phyloP scores from a whole-genome alignment of 805 yeast genomes.

The Yarrowia keelungensis region DNA sequence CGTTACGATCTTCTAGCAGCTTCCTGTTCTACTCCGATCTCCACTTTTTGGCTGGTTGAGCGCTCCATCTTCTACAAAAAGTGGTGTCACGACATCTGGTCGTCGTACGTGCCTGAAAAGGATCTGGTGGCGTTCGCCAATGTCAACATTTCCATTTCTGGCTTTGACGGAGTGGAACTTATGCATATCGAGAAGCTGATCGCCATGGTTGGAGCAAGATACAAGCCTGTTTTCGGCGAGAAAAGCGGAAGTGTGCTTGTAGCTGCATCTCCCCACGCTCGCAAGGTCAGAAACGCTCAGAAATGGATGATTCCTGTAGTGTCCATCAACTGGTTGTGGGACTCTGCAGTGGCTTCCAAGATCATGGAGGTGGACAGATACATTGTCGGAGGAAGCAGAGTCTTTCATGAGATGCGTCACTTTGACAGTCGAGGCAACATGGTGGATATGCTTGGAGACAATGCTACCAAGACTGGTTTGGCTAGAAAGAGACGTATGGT shows the following conservation, averaged over 20 bases:
- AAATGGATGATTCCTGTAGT: slow-evolving; percentile 53
- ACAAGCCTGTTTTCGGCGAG: slow-evolving; percentile 57
- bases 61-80: slow-evolving; percentile 66
- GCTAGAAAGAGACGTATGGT: slow-evolving; percentile 13
- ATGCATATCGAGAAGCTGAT: slow-evolving; percentile 73
- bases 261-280: slow-evolving; percentile 42
- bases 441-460: not conserved
- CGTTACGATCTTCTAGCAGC: slow-evolving; percentile 39
- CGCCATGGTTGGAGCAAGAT: slow-evolving; percentile 59
- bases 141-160: slow-evolving; percentile 62
- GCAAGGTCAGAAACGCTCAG: slow-evolving; percentile 49
- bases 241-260: slow-evolving; percentile 63
- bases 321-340: slow-evolving; percentile 51
- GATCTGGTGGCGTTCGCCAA: slow-evolving; percentile 46
- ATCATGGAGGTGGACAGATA: slow-evolving; percentile 40
- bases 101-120: slow-evolving; percentile 51
- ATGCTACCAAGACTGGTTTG: not conserved
- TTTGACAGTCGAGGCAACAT: slow-evolving; percentile 33
- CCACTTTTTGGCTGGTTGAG: slow-evolving; percentile 85
- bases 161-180: slow-evolving; percentile 78
- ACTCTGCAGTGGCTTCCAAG: slow-evolving; percentile 47
- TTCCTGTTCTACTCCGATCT: slow-evolving; percentile 49
- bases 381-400: slow-evolving; percentile 14
- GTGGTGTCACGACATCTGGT: slow-evolving; percentile 66
- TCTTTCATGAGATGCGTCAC: slow-evolving; percentile 31